phyloP scores from a whole-genome alignment of 2,329 filamentous ascomycete genomes.

The Calonectria ilicicola region DNA sequence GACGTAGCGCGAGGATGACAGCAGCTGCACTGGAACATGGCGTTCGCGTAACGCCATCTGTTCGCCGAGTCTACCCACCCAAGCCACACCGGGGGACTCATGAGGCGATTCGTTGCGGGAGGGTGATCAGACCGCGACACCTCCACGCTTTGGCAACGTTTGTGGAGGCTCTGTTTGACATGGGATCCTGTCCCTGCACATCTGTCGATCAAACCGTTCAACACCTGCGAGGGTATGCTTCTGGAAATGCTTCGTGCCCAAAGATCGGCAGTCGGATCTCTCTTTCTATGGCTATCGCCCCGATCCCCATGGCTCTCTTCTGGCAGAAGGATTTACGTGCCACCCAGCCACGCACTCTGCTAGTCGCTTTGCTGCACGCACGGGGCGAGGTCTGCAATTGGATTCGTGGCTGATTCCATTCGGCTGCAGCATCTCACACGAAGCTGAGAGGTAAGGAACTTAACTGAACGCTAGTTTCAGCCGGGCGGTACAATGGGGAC shows the following conservation, averaged over 20 bases:
- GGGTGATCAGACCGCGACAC: conserved; percentile 4
- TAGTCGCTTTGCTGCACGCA: background rate
- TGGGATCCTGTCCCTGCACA: conserved; percentile 16
- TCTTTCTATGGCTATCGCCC: background rate
- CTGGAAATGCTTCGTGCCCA: conserved; percentile 7
- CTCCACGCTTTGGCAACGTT: background rate
- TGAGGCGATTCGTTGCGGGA: background rate
- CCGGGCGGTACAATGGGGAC: background rate
- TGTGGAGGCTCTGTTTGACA: conserved; percentile 18
- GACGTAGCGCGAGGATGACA: conserved; percentile 2
- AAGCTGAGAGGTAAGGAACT: background rate
- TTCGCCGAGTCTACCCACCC: background rate
- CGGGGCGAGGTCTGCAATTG: conserved; percentile 2
- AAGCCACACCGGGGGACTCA: background rate
- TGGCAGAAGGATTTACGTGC: background rate
- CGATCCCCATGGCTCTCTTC: background rate
- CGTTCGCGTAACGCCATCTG: conserved; percentile 13
- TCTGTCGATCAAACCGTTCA: conserved; percentile 23
- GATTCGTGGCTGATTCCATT: background rate
- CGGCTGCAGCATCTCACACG: conserved; percentile 1
- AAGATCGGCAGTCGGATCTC: background rate
- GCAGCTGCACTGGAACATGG: conserved; percentile 23
- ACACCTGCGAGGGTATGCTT: conserved; percentile 4
- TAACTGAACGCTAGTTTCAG: conserved; percentile 8
- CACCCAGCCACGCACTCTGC: background rate